phyloP scores from a whole-genome alignment of 2,329 filamentous ascomycete species.

The Clarireedia homoeocarpa region DNA sequence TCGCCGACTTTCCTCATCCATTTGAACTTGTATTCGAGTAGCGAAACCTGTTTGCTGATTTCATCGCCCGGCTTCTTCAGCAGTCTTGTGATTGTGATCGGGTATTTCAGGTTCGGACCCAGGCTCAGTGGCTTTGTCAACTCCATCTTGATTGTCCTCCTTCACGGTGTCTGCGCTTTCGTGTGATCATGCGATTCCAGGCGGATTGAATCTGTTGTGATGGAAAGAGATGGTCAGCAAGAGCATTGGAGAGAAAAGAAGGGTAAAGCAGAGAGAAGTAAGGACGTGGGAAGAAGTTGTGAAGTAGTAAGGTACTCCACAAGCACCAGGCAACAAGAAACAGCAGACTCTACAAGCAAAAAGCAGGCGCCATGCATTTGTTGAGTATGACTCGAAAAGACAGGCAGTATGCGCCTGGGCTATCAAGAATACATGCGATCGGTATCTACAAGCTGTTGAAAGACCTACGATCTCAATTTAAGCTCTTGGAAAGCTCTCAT shows the following conservation, averaged over 20 bases:
- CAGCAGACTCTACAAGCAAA: not conserved
- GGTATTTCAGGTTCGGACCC: slow-evolving; percentile 70
- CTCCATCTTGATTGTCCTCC: slow-evolving; percentile 33
- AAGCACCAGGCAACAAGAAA: too few species aligned
- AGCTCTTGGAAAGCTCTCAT: slow-evolving; percentile 26
- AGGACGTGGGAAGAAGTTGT: not conserved
- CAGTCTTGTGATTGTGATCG: slow-evolving; percentile 83
- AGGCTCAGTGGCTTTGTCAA: slow-evolving; percentile 39
- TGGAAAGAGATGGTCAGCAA: slow-evolving; percentile 10
- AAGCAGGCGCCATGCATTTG: not conserved
- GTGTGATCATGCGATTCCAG: slow-evolving; percentile 27
- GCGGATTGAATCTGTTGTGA: slow-evolving; percentile 10
- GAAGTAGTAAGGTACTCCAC: not conserved
- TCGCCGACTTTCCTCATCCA: slow-evolving; percentile 72
- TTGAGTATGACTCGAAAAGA: slow-evolving; percentile 10
- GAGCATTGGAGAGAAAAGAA: slow-evolving; percentile 2
- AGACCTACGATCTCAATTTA: slow-evolving; percentile 29
- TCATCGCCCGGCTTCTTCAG: slow-evolving; percentile 68
- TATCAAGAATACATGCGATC: slow-evolving; percentile 13
- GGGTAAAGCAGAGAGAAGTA: not conserved
- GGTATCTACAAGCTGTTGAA: slow-evolving; percentile 26
- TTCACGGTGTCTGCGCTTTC: slow-evolving; percentile 14
- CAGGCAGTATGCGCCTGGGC: slow-evolving; percentile 16
- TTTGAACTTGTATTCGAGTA: slow-evolving; percentile 84
- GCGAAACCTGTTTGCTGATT: slow-evolving; percentile 66